Evolutionary conservation across 495 filamentous ascomycete species (phyloP), one percentile per base, ranked within the genome.

Genomic region (Lasiosphaeriaceae sp.): DNA sequence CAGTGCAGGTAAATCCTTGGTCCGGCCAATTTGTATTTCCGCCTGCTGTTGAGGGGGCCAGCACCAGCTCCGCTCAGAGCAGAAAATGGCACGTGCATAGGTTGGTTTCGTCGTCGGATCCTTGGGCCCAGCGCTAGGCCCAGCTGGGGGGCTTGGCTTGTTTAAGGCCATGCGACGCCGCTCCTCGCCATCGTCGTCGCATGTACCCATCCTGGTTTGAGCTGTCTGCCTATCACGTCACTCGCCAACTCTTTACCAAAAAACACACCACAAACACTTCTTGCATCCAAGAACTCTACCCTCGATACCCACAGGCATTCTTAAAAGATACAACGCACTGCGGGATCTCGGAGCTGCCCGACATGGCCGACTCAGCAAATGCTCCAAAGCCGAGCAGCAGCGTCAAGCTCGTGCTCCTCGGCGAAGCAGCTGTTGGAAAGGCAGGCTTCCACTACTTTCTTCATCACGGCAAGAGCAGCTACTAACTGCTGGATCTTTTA

Each of bases 351-450:
- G 23, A 22, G 17, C 29, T 34, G 16, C 48, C 34, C 37, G 37
- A 52, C 55, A 83, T 83, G 80, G 74, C 78, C 55, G 78, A 81
- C 56, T 72, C 74, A 57, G 71, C 65, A 56, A 82, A 86, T 67
- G 80, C 83, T 66, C 88, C 92, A 53, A 97, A 96, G 79, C 94
- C 93, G 48, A 97, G 92, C 79, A 96, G 91, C 81, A 97, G 94
- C 72, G 94, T 98, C 68, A 98, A 98, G 84, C 87, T 98, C 47
- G 94, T 98, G 57, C 82, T 98, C 64, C 85, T 98, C 44, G 94
- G 94, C 48, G 94, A 98, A 74, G 95, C 94, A 41, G 94, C 94
- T 54, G 94, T 98, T 35, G 94, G 94, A 79, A 98, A 98, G 88
- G 94, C 97, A 82, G 57, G 71, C 44, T 52, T 16, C 39, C 51